Evolutionary conservation across 148 eudicot species (phyloP), one percentile per base, ranked within the genome.

Genomic region (Chenopodium quinoa): DNA sequence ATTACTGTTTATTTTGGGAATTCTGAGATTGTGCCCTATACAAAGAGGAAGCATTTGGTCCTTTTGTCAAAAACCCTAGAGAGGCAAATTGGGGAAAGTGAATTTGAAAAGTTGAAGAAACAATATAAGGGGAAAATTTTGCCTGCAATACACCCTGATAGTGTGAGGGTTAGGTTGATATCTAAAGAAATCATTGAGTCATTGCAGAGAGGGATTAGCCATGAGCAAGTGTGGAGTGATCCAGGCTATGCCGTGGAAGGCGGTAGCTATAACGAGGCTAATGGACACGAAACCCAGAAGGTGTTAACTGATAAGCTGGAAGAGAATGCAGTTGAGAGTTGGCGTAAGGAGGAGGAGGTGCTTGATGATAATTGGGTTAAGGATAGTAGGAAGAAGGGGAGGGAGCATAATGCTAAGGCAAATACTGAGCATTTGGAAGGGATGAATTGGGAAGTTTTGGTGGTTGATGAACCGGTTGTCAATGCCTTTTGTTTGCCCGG

Each of bases 401-500:
- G 81, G 62, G 82, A 78, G 65, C 80, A 75, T 31, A 90, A 93
- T 77, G 44, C 62, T 19, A 73, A 84, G 64, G 77, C 91, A 9
- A 82, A 69, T 40, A 89, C 90, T 0, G 67, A 67, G 11, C 98
- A 95, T 91, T 88, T 95, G 87, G 96, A 95, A 37, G 96, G 94
- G 23, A 77, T 93, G 84, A 92, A 91, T 44, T 95, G 98, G 98
- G 97, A 95, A 82, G 91, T 95, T 44, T 31, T 95, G 77, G 94
- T 95, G 27, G 96, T 95, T 71, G 75, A 93, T 76, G 92, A 90
- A 37, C 98, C 97, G 0, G 84, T 91, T 74, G 89, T 91, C 25
- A 93, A 95, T 83, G 98, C 98, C 0, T 92, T 95, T 74, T 95
- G 98, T 78, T 75, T 93, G 88, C 98, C 98, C 7, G 96, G 98